A percentile compares a stretch with the other conserved stretches of the same genome.
phyloP scores from a whole-genome alignment of 345 rosid genomes.

The Lepidium didymum region DNA sequence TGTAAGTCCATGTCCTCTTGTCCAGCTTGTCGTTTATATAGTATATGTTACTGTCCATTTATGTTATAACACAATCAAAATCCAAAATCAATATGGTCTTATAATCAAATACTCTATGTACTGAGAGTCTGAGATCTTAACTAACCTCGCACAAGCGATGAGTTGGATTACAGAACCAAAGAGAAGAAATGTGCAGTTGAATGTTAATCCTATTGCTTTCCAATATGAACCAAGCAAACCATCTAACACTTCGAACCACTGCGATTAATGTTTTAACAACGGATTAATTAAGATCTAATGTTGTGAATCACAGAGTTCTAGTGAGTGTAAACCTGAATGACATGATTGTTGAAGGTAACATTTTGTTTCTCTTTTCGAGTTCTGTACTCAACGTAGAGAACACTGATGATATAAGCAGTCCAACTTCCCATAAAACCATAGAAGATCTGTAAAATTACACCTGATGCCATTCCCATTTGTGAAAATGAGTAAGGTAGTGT shows the following conservation, averaged over 20 bases:
- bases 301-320: not conserved
- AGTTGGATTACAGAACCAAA: constrained; percentile 88
- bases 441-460: constrained; percentile 64
- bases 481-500: constrained; percentile 89
- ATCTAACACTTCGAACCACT: constrained; percentile 92
- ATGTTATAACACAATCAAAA: not conserved
- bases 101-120: not conserved
- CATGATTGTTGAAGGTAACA: constrained; percentile 83
- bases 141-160: constrained; percentile 74
- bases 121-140: not conserved
- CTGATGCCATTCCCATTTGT: constrained; percentile 86
- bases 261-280: not conserved
- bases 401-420: constrained; percentile 89
- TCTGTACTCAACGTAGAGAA: constrained; percentile 70
- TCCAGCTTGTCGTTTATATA: constrained; percentile 66
- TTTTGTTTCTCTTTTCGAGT: constrained; percentile 71
- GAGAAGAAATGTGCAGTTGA: constrained; percentile 77
- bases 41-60: constrained; percentile 58
- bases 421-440: constrained; percentile 78
- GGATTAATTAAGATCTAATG: not conserved
- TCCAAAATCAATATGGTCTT: not conserved
- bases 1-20: constrained; percentile 92
- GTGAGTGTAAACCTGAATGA: constrained; percentile 60
- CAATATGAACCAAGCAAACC: constrained; percentile 73
- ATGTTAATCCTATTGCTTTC: constrained; percentile 79